Percentiles rank a stretch among this genome's conserved stretches.
Conservation (phyloP, 176 grass and related monocot genomes). For the Ampelocalamus luodianensis region DNA sequence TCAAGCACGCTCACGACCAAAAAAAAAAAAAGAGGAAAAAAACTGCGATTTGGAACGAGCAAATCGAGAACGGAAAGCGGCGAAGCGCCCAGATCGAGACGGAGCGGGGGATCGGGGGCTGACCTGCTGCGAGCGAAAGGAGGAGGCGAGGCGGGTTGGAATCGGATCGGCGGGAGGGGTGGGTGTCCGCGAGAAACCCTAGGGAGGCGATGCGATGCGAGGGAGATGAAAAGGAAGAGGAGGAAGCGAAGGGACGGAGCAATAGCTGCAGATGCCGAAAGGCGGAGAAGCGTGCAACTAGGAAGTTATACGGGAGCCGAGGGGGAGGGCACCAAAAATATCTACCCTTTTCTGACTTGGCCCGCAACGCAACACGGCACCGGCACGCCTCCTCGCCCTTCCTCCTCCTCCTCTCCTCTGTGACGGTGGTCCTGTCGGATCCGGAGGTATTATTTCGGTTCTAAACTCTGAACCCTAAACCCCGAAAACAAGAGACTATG, state of each 20-base stretch:
- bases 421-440: neutral
- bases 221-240: neutral
- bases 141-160: neutral
- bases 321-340: conserved; percentile 11
- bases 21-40: neutral
- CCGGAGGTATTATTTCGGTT: neutral
- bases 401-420: neutral
- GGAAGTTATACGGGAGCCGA: neutral
- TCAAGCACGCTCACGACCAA: neutral
- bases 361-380: conserved; percentile 6
- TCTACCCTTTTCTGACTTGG: conserved; percentile 38
- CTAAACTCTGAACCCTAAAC: too few species aligned
- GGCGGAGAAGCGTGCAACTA: neutral
- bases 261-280: neutral
- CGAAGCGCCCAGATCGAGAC: neutral
- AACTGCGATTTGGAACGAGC: conserved; percentile 25
- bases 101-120: neutral
- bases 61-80: neutral
- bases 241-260: neutral
- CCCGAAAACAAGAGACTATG: too few species aligned
- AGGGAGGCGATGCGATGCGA: neutral
- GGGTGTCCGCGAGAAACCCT: conserved; percentile 37
- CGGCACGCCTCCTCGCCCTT: neutral
- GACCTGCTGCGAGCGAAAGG: conserved; percentile 11
- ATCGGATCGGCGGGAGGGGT: neutral